Evolutionary conservation across 139 green algal species (phyloP), one percentile per base, ranked within the genome.

Genomic region (Klebsormidium nitens): DNA sequence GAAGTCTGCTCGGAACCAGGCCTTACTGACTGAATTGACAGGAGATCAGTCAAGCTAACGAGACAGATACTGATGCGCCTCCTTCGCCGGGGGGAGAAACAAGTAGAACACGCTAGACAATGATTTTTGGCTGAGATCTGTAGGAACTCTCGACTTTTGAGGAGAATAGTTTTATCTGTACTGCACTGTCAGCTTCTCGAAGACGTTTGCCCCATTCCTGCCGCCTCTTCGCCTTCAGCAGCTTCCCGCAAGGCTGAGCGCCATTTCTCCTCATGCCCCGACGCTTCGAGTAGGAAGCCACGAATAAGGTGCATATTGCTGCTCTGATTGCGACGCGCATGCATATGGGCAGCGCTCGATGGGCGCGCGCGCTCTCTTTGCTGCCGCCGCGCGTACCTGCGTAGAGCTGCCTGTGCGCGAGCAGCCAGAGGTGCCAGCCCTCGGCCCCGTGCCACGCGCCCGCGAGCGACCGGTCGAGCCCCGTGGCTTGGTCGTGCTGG

Each of bases 381-480:
- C 42, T 50, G 14, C 26, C 52, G 17, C 26, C 28, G 17, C 23
- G 55, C 58, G 46, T 79, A 8, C 2, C 76, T 77, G 3, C 65
- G 60, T 88, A 89, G 40, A 90, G 66, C 56, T 87, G 82, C 61
- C 82, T 62, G 55, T 92, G 87, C 36, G 85, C 88, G 36, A 93
- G 71, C 61, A 91, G 77, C 85, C 85, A 93, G 56, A 93, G 90
- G 79, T 95, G 89, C 72, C 89, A 89, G 0, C 85, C 89, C 74
- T 93, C 85, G n/a, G 89, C 88, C 2, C 82, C 82, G 29, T 81
- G 75, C 89, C 89, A 95, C 29, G 55, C 81, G 55, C 87, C 82
- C 8, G 87, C 69, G 5, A 66, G 77, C 29, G n/a, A 11, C 48
- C 46, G 23, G 26, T 72, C 38, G 26, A 19, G 14, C 26, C n/a